Percentiles rank a stretch among this genome's conserved stretches.
phyloP scores from a whole-genome alignment of 768 basidiomycete species.

The Kwoniella dejecticola region DNA sequence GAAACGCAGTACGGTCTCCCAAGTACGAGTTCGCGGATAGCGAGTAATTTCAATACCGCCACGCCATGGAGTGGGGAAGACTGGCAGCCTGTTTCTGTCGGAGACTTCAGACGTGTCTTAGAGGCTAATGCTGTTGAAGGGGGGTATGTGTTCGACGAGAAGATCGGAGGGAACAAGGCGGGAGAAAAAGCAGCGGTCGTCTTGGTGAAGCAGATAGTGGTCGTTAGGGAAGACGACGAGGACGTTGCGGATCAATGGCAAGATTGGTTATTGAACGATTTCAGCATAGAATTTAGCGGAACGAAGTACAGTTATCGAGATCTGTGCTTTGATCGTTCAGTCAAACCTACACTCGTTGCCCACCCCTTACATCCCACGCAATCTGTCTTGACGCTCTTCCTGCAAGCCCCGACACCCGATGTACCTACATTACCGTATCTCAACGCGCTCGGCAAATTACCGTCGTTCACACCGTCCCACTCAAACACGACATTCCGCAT shows the following conservation, averaged over 20 bases:
- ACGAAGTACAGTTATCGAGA: slow-evolving; percentile 43
- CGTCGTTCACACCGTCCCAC: slow-evolving; percentile 28
- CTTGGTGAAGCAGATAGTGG: slow-evolving; percentile 74
- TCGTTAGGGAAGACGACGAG: slow-evolving; percentile 36
- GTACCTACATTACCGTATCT: slow-evolving; percentile 57
- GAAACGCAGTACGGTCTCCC: slow-evolving; percentile 25
- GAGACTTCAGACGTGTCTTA: slow-evolving; percentile 67
- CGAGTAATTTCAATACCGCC: slow-evolving; percentile 5
- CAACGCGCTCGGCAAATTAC: slow-evolving; percentile 58
- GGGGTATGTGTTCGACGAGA: slow-evolving; percentile 59
- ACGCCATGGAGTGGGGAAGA: slow-evolving; percentile 27
- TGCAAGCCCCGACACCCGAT: slow-evolving; percentile 43
- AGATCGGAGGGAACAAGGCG: slow-evolving; percentile 33
- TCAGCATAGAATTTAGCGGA: slow-evolving; percentile 37
- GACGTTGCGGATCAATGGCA: slow-evolving; percentile 39
- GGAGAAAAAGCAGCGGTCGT: slow-evolving; percentile 54
- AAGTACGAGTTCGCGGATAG: slow-evolving; percentile 13
- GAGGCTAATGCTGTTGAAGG: slow-evolving; percentile 56
- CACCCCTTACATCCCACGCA: slow-evolving; percentile 42
- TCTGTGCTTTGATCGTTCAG: slow-evolving; percentile 48
- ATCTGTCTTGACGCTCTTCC: slow-evolving; percentile 45
- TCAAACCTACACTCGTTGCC: slow-evolving; percentile 26
- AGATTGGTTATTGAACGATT: slow-evolving; percentile 42
- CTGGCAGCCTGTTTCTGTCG: slow-evolving; percentile 38
- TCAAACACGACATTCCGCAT: slow-evolving; percentile 39